phyloP scores from a whole-genome alignment of 768 basidiomycete genomes.

The Leucogyrophana mollusca region DNA sequence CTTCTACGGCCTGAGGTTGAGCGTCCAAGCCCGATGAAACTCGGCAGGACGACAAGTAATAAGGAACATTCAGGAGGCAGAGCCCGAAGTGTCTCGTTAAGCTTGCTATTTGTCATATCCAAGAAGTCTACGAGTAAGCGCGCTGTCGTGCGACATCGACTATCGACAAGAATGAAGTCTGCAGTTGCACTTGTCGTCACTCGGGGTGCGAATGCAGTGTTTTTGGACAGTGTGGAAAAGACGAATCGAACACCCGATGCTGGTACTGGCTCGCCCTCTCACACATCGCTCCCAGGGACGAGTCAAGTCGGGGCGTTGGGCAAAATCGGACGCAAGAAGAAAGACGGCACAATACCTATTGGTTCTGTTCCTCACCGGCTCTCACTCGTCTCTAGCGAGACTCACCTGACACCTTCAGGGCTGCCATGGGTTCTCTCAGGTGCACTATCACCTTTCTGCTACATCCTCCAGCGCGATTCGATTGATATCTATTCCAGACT shows the following conservation, averaged over 20 bases:
- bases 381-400: background rate
- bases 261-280: background rate
- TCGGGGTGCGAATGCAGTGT: slow-evolving; percentile 11
- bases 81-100: slow-evolving; percentile 1
- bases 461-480: background rate
- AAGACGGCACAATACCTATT: background rate
- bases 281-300: too few relatives aligned
- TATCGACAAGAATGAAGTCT: slow-evolving; percentile 18
- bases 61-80: slow-evolving; percentile 6
- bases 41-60: slow-evolving; percentile 3
- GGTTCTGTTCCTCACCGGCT: background rate
- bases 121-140: slow-evolving; percentile 26
- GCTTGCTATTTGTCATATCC: slow-evolving; percentile 16
- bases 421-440: slow-evolving; percentile 14
- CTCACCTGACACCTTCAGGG: background rate
- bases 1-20: slow-evolving; percentile 12
- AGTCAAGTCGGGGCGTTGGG: too few relatives aligned
- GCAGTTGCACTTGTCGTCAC: slow-evolving; percentile 19
- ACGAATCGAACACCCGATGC: background rate
- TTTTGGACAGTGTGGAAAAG: too few relatives aligned
- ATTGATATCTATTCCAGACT: slow-evolving; percentile 11
- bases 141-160: slow-evolving; percentile 16
- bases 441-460: background rate
- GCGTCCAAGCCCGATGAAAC: slow-evolving; percentile 20
- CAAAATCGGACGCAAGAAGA: too few relatives aligned